phyloP scores from a whole-genome alignment of 345 rosid genomes.

The Aquilaria yunnanensis region DNA sequence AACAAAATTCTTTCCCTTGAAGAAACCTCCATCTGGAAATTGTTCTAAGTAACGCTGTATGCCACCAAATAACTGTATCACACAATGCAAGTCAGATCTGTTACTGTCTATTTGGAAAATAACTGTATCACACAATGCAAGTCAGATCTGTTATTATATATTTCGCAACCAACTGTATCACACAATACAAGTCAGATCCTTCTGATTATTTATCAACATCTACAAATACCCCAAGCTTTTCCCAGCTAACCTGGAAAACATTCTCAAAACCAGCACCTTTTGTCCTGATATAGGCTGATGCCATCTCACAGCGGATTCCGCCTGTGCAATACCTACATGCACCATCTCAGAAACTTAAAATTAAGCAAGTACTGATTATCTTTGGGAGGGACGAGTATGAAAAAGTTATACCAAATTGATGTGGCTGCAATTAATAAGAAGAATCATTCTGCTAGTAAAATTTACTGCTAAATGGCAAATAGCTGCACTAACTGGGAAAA shows the following conservation, averaged over 20 bases:
- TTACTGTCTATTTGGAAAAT: not conserved
- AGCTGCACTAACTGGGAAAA: too few relatives aligned
- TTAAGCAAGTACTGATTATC: not conserved
- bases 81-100: constrained; percentile 12
- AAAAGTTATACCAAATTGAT: too few relatives aligned
- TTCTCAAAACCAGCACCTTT: constrained; percentile 90
- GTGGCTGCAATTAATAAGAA: too few relatives aligned
- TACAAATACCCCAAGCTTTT: too few relatives aligned
- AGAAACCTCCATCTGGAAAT: constrained; percentile 85
- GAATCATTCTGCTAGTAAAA: too few relatives aligned
- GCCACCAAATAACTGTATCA: constrained; percentile 85
- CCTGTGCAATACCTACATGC: constrained; percentile 90
- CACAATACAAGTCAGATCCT: constrained; percentile 11
- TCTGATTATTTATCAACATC: too few relatives aligned
- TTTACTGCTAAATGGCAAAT: too few relatives aligned
- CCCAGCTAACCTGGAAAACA: constrained; percentile 63
- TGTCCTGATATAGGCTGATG: constrained; percentile 83
- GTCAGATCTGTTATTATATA: constrained; percentile 1
- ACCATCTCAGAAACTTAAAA: too few relatives aligned
- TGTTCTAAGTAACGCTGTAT: constrained; percentile 92
- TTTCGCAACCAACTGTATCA: constrained; percentile 20
- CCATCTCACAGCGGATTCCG: constrained; percentile 99
- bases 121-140: constrained; percentile 29
- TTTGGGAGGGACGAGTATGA: not conserved
- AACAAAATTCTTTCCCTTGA: constrained; percentile 93